Conservation (phyloP, 345 rosid genomes). For the Gossypium arboreum region DNA sequence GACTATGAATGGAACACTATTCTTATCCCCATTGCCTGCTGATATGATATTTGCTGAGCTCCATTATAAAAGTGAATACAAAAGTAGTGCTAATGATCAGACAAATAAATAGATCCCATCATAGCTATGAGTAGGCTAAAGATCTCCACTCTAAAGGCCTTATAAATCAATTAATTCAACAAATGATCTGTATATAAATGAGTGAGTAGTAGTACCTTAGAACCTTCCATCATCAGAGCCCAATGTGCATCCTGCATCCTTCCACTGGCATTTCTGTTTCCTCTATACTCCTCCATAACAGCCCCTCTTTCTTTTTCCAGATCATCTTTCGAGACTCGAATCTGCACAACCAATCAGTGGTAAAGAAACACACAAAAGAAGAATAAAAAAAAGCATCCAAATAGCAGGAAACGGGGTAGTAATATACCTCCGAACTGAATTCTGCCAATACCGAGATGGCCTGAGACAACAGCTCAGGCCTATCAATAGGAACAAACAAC, state of each 20-base stretch:
- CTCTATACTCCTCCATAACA: slow-evolving; percentile 90
- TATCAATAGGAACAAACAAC: slow-evolving; percentile 88
- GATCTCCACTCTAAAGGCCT: neutral
- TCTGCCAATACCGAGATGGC: slow-evolving; percentile 88
- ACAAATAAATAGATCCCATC: neutral
- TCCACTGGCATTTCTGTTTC: slow-evolving; percentile 80
- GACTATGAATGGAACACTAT: neutral
- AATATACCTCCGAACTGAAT: slow-evolving; percentile 78
- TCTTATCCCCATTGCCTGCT: neutral
- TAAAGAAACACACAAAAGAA: neutral
- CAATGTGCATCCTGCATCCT: slow-evolving; percentile 95
- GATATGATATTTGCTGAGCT: neutral
- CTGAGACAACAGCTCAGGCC: slow-evolving; percentile 64
- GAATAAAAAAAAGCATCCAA: neutral
- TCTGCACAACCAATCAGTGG: slow-evolving; percentile 30
- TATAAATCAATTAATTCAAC: neutral
- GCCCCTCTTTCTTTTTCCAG: slow-evolving; percentile 93
- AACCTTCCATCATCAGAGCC: slow-evolving; percentile 84
- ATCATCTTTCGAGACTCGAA: slow-evolving; percentile 81
- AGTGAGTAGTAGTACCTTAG: slow-evolving; percentile 48
- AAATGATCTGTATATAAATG: neutral
- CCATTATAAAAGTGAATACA: neutral
- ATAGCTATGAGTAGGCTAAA: neutral
- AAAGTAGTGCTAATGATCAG: neutral
- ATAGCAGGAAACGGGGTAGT: neutral